Base-by-base conservation (phyloP, 371 early-diverging fungal species). In the Mortierella sp. region DNA sequence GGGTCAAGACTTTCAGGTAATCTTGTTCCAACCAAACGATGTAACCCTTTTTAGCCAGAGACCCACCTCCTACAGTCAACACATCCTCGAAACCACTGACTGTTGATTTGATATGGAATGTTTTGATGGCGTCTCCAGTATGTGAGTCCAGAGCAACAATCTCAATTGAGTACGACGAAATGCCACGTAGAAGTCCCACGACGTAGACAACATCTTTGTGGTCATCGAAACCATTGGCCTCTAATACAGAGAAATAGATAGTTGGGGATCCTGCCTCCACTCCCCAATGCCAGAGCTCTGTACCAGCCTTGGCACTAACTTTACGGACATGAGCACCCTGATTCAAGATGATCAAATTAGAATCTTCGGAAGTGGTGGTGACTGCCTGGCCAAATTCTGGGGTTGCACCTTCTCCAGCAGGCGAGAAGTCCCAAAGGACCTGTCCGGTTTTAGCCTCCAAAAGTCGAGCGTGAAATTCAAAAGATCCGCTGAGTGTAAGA, bases 401-500 rank as follows among this genome's bases (percentile, higher is more conserved):
- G 56, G 73, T 70, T 5, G 75, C 70, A 17, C 85, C 76, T 15
- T 85, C 83, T 10, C 88, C 89, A 1, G 84, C 63, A 22, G 86
- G 74, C 1, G 82, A 51, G 69, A 86, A 83, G 22, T 89, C 85
- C 85, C 85, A 84, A 29, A 75, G 59, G 12, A 70, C 31, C 19
- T 79, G 80, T 40, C 89, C 89, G 22, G 84, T 68, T 57, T 81
- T 76, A 22, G 80, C 73, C 37, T 87, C 86, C 84, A 87, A 87
- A 45, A 88, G 77, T 31, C 90, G 89, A 26, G 82, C 76, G 49
- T 83, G 85, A 37, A 83, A 69, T 56, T 84, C 54, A 3, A 65
- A 68, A 7, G 81, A 47, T 28, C 84, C 84, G 1, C 86, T 75
- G 28, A 88, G 64, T 9, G 86, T 76, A 0, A 90, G 59, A 17